Conservation (phyloP, 2,329 filamentous ascomycete species). For the Penicillium digitatum region DNA sequence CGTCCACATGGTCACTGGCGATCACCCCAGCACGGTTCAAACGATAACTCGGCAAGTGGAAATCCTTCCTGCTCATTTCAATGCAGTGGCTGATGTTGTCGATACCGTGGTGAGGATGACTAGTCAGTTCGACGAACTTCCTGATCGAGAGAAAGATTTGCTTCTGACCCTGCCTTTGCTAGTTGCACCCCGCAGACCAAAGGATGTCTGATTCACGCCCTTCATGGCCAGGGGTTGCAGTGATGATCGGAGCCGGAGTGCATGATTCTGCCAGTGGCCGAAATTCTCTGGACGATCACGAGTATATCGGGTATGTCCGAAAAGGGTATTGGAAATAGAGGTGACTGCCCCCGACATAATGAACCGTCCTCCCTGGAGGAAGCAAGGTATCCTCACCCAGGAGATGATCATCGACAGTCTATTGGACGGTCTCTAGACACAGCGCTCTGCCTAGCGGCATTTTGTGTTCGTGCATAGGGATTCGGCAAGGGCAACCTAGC, state of each 20-base stretch:
- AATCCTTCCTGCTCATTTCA: constrained; percentile 62
- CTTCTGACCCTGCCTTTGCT: constrained; percentile 53
- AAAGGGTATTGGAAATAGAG: constrained; percentile 76
- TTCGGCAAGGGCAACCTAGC: constrained; percentile 57
- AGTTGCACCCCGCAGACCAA: constrained; percentile 59
- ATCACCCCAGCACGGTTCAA: constrained; percentile 70
- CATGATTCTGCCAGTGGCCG: constrained; percentile 78
- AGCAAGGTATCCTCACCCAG: constrained; percentile 65
- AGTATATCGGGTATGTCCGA: constrained; percentile 79
- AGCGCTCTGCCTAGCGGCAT: constrained; percentile 58
- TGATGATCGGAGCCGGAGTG: constrained; percentile 83
- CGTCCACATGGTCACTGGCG: constrained; percentile 78
- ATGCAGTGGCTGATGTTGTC: constrained; percentile 56
- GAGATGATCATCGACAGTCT: constrained; percentile 74
- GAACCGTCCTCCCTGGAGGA: constrained; percentile 68
- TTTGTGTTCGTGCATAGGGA: constrained; percentile 59
- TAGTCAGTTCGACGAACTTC: constrained; percentile 70
- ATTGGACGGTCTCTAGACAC: constrained; percentile 72
- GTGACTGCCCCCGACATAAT: constrained; percentile 69
- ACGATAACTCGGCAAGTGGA: constrained; percentile 73
- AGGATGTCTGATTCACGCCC: constrained; percentile 72
- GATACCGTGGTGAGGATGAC: constrained; percentile 66
- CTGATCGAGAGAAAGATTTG: constrained; percentile 63
- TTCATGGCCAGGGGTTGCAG: constrained; percentile 62
- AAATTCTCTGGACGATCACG: constrained; percentile 91